Base-by-base conservation (phyloP, 805 yeast species). In the Starmera amethionina region DNA sequence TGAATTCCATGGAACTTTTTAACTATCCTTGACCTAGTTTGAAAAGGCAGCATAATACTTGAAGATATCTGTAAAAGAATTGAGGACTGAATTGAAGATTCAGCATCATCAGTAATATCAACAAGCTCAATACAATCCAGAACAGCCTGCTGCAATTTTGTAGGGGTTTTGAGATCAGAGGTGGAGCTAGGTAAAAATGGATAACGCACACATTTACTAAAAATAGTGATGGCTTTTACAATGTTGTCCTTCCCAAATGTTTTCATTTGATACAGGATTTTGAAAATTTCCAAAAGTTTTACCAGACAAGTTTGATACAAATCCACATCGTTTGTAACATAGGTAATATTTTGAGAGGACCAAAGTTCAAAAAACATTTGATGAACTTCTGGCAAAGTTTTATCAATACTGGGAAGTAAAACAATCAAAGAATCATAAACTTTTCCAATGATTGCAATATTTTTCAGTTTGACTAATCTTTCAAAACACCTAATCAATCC, bases 181-280 rank as follows among this genome's bases (percentile, higher is more conserved):
- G 65, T 65, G 46, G 66, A 67, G 28, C 67, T 75, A 8, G 87
- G 82, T 31, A 86, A 63, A 11, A 82, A 68, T 1, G 94, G 95
- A 56, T 82, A 87, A 33, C 84, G 64, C 1, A 83, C 75, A 42
- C 87, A 76, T 13, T 77, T 67, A 49, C 75, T 75, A 51, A 90
- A 69, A 5, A 79, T 60, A n/a, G 62, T 63, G 31, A 86, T 57
- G n/a, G 82, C 64, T 18, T 57, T 63, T 34, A 66, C 72, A n/a
- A 77, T 64, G 16, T 62, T 62, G 34, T 59, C 54, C 25, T 50
- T 57, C 2, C 57, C 60, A 35, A 46, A 46, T 22, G 48, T 35
- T 0, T 63, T 48, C 19, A 77, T 52, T 1, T 45, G 42, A 47
- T 70, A 68, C 8, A 84, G 58, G 5, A 65, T 56, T 3, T 72